These are phyloP conservation scores for Colletotrichum sp. DNA, from an alignment of 2,329 filamentous ascomycete genomes.

Conservation along the genomic window DNA sequence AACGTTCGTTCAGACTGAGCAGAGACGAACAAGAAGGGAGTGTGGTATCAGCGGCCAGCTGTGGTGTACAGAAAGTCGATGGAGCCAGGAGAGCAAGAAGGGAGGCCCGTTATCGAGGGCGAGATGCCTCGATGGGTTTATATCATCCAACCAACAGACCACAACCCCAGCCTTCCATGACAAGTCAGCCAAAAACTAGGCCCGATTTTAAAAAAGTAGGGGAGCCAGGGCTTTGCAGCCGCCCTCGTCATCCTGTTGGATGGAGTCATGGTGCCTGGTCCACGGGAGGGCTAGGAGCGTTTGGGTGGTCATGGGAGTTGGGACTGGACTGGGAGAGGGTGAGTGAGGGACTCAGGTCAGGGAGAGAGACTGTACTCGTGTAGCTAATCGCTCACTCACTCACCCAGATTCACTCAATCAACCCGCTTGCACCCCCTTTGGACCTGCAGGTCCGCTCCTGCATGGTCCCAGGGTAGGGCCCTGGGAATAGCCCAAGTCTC, in stretches of 20 bases:
- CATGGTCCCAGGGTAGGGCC: conserved; percentile 3
- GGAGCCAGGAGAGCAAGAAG: not conserved
- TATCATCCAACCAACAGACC: conserved; percentile 20
- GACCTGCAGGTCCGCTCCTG: conserved; percentile 18
- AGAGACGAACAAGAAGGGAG: conserved; percentile 16
- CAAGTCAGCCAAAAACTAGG: not conserved
- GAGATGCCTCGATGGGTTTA: conserved; percentile 12
- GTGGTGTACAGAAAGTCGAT: conserved; percentile 14
- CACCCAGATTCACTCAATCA: not conserved
- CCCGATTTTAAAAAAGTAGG: not conserved
- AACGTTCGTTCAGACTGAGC: conserved; percentile 15
- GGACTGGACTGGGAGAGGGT: not conserved
- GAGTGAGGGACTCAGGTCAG: not conserved
- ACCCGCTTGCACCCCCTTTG: conserved; percentile 13
- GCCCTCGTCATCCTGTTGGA: conserved; percentile 2
- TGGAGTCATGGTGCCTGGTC: not conserved
- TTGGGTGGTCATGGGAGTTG: not conserved
- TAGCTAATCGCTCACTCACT: not conserved
- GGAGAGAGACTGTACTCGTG: not conserved
- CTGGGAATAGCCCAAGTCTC: not conserved
- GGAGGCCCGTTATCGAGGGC: conserved; percentile 10
- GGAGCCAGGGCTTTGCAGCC: not conserved
- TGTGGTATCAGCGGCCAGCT: conserved; percentile 18
- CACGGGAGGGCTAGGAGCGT: not conserved
- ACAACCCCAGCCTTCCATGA: not conserved